Base-by-base conservation (phyloP, 1,284 basidiomycete species). In the Amylostereum areolatum region DNA sequence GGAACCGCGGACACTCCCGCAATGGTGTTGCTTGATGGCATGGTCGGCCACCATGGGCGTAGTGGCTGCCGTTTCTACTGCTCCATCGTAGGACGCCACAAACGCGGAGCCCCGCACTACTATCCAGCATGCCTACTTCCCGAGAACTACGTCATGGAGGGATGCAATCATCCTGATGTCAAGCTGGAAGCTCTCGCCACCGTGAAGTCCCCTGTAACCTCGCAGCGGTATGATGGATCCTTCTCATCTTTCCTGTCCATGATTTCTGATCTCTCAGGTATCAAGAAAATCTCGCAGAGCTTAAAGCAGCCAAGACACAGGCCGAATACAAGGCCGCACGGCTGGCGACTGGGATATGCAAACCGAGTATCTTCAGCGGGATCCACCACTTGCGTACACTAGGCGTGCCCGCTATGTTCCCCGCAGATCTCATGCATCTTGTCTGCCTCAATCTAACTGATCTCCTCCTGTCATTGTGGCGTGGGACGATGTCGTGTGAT, bases 401-500 rank as follows among this genome's bases (percentile, higher is more conserved):
- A 25, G 33, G 29, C 2, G 39, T 57, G 10, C 59, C 59, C 4
- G 33, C 35, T 1, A 48, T 51, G 12, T 62, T 60, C 37, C 36
- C 45, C 12, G 40, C 34, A 3, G 59, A 64, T 43, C 29, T 57
- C 35, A 62, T 64, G 60, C 62, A 64, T 49, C 50, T 56, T 5
- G 34, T 32, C 12, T 42, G 41, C 1, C 45, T 64, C 24, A 64
- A 64, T 40, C 30, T 62, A 6, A 31, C 55, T 6, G 57, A 60
- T 29, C 46, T 60, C 7, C 36, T 57, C 7, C 1, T 62, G 7
- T 12, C 32, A 12, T 51, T 64, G 3, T 61, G 54, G 54, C 49
- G 55, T 1, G 61, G 57, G 1, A 53, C 42, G 3, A 36, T 64
- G 8, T 24, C 47, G 2, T 58, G 57, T 33, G 47, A 52, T n/a